Conservation (phyloP, 2,329 filamentous ascomycete species). For the Cadophora sp. region DNA sequence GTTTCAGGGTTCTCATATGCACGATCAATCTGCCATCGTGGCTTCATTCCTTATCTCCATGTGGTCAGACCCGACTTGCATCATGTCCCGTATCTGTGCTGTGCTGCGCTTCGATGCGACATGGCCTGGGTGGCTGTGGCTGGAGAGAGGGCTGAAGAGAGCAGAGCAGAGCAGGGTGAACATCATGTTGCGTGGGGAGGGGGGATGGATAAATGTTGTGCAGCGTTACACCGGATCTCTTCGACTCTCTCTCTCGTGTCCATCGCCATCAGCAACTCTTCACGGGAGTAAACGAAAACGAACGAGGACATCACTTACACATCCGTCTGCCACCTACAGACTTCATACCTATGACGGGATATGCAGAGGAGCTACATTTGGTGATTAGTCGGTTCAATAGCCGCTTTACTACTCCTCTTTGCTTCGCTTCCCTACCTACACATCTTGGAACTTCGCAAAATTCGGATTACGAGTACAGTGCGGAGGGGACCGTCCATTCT, state of each 20-base stretch:
- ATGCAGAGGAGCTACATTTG: background rate
- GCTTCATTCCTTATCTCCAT: conserved; percentile 3
- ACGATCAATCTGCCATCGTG: conserved; percentile 23
- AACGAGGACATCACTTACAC: background rate
- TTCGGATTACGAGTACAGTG: background rate
- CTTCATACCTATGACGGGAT: background rate
- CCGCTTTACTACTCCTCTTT: background rate
- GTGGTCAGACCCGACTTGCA: conserved; percentile 14
- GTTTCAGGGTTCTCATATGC: conserved; percentile 18
- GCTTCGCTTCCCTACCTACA: background rate
- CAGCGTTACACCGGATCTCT: background rate
- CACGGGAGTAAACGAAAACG: background rate
- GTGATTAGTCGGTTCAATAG: conserved; percentile 6
- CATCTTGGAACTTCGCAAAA: background rate
- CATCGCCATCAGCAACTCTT: background rate
- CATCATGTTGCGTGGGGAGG: conserved; percentile 12
- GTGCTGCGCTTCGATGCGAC: background rate
- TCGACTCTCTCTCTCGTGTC: background rate
- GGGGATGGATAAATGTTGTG: conserved; percentile 8
- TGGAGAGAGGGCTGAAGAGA: background rate
- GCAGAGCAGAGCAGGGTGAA: background rate
- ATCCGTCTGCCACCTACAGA: background rate
- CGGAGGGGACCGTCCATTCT: background rate
- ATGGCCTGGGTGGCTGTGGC: conserved; percentile 5
- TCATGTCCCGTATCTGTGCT: background rate